Conservation (phyloP, 1,139 yeast genomes). For the Geotrichum citri-aurantii region DNA sequence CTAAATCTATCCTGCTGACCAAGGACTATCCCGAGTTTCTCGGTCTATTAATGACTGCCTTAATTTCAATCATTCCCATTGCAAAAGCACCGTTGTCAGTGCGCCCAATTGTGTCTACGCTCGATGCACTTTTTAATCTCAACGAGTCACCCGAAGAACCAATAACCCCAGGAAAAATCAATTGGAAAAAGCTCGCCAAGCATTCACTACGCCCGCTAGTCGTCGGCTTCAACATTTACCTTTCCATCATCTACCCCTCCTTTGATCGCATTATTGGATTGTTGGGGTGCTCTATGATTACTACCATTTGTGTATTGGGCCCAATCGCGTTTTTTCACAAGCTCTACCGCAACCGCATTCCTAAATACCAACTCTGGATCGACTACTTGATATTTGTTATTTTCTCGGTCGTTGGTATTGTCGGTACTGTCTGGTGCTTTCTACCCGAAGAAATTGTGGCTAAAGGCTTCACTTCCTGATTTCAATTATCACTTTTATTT, state of each 20-base stretch:
- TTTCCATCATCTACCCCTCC: conserved; percentile 61
- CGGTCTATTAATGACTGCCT: conserved; percentile 55
- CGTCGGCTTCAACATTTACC: conserved; percentile 41
- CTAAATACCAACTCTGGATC: conserved; percentile 36
- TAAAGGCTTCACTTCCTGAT: conserved; percentile 2
- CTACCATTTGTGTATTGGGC: conserved; percentile 69
- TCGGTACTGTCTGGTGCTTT: conserved; percentile 32
- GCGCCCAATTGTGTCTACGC: conserved; percentile 74
- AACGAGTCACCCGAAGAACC: conserved; percentile 27
- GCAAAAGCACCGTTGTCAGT: conserved; percentile 86
- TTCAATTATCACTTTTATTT: background rate
- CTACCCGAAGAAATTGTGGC: conserved; percentile 11
- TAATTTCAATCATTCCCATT: conserved; percentile 76
- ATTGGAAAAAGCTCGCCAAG: conserved; percentile 14
- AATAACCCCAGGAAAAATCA: conserved; percentile 7
- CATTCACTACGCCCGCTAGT: conserved; percentile 37
- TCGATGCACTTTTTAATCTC: conserved; percentile 44
- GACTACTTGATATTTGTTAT: conserved; percentile 44
- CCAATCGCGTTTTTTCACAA: conserved; percentile 68
- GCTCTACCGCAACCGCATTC: conserved; percentile 47
- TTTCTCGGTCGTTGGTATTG: conserved; percentile 29
- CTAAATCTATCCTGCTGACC: conserved; percentile 65
- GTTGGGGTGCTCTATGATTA: conserved; percentile 76
- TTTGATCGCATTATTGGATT: conserved; percentile 82
- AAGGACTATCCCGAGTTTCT: conserved; percentile 69